Conservation (phyloP, 1,284 basidiomycete species). For the Marasmius oreades region DNA sequence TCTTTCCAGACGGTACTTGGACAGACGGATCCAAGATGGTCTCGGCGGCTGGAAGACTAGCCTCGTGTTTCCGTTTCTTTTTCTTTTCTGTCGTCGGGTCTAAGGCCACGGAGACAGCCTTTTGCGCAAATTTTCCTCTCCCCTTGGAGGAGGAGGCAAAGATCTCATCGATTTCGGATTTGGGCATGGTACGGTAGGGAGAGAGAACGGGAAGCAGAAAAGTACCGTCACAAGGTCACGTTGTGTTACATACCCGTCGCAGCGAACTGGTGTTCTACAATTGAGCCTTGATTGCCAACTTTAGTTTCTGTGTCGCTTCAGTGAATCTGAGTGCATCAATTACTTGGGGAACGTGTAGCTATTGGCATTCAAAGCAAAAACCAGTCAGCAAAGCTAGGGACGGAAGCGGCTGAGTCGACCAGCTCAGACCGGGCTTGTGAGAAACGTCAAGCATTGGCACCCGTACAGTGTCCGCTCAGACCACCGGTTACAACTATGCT, state of each 20-base stretch:
- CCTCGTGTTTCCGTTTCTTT: conserved; percentile 27
- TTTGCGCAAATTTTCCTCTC: conserved; percentile 27
- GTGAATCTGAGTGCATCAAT: no score
- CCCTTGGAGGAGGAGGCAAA: conserved; percentile 52
- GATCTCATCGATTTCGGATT: conserved; percentile 79
- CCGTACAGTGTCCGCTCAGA: not conserved
- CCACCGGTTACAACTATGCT: not conserved
- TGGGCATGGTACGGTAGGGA: conserved; percentile 28
- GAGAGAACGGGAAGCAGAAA: no score
- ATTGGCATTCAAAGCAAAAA: no score
- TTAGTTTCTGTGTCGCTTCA: no score
- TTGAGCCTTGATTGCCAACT: no score
- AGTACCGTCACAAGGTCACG: no score
- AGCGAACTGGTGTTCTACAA: no score
- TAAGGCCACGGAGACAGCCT: conserved; percentile 19
- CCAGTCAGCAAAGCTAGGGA: not conserved
- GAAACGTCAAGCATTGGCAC: not conserved
- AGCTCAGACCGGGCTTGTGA: no score
- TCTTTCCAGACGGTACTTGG: conserved; percentile 26
- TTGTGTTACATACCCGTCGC: no score
- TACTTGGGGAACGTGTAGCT: no score
- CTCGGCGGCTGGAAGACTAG: conserved; percentile 40
- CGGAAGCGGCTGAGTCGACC: not conserved
- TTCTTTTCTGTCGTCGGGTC: conserved; percentile 30
- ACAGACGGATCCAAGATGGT: conserved; percentile 60